Evolutionary conservation across 192 early-diverging fungal species (phyloP).

Genomic region (Entophlyctis luteolus): DNA sequence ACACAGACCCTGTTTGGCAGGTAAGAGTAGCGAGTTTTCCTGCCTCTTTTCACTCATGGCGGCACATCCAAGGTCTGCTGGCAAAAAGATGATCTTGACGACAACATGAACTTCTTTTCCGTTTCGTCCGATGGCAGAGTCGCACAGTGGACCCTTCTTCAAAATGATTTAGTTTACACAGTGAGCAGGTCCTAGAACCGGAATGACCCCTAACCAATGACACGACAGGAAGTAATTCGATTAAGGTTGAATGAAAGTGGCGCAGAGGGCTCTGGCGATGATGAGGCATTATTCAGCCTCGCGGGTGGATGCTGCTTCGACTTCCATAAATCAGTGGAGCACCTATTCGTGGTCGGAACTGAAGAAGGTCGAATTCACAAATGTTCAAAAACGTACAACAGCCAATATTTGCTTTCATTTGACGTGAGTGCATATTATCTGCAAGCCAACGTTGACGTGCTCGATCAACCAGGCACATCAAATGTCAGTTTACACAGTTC

Average conservation of each 20-base stretch:
- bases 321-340: slow-evolving; percentile 55
- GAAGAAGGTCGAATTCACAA: slow-evolving; percentile 61
- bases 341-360: slow-evolving; percentile 63
- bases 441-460: not conserved
- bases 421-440: slow-evolving; percentile 37
- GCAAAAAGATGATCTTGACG: slow-evolving; percentile 67
- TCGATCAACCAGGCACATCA: slow-evolving; percentile 48
- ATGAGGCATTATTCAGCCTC: slow-evolving; percentile 45
- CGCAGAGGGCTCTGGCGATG: slow-evolving; percentile 25
- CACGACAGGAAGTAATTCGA: slow-evolving; percentile 32
- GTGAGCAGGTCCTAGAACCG: slow-evolving; percentile 27
- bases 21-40: slow-evolving; percentile 14
- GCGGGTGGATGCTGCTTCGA: slow-evolving; percentile 63
- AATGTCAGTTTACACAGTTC: slow-evolving; percentile 60
- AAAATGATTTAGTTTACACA: slow-evolving; percentile 56
- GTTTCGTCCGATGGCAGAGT: slow-evolving; percentile 59
- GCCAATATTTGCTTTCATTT: slow-evolving; percentile 54
- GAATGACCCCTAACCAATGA: no score
- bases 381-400: slow-evolving; percentile 60
- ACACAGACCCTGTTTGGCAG: slow-evolving; percentile 67
- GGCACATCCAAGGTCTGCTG: slow-evolving; percentile 40
- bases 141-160: slow-evolving; percentile 58
- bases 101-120: slow-evolving; percentile 60
- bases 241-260: slow-evolving; percentile 29
- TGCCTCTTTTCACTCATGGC: not conserved